Evolutionary conservation across 2,329 filamentous ascomycete species (phyloP).

Genomic region (Kalmusia sp.): DNA sequence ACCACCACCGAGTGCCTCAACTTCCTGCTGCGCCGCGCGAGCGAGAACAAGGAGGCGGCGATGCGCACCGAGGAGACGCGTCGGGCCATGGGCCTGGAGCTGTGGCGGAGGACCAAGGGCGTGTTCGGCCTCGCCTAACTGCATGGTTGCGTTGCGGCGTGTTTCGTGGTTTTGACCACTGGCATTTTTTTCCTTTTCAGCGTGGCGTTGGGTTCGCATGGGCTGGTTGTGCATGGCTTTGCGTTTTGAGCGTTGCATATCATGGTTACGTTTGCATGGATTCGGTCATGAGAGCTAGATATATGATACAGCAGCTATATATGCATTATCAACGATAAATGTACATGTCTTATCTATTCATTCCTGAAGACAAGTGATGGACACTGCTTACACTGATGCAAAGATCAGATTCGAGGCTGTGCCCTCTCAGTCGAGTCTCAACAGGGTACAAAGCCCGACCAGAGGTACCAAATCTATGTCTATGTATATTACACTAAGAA

Average conservation of each 20-base stretch:
- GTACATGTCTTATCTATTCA: no score
- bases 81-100: constrained; percentile 59
- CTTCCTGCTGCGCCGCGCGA: constrained; percentile 67
- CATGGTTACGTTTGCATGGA: no score
- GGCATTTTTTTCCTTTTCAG: not conserved
- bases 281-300: not conserved
- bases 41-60: constrained; percentile 68
- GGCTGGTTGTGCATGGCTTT: not conserved
- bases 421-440: no score
- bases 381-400: no score
- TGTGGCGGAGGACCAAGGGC: constrained; percentile 49
- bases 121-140: constrained; percentile 31
- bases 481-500: no score
- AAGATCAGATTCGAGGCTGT: no score
- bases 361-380: no score
- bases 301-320: not conserved
- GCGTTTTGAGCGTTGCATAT: not conserved
- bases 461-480: no score
- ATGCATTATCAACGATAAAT: constrained; percentile 31
- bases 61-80: constrained; percentile 60
- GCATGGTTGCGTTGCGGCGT: not conserved
- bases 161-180: not conserved
- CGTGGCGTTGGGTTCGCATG: not conserved
- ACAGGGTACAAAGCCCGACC: no score
- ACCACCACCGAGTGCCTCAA: constrained; percentile 77